These are phyloP conservation scores for Vanderwaltozyma tropicalis DNA, from an alignment of 805 yeast genomes.

Conservation along the genomic window DNA sequence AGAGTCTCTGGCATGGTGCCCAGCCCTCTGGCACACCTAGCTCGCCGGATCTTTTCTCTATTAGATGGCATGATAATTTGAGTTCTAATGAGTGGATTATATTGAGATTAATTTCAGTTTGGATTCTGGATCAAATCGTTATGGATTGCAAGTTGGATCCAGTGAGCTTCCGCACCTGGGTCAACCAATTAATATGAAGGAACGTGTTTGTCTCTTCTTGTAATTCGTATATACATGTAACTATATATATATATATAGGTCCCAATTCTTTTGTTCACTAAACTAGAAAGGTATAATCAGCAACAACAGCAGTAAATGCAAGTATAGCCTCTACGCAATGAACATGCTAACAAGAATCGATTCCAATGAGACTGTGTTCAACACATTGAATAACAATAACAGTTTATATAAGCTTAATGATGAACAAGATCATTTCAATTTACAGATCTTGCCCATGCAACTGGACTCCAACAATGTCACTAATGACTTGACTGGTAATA, in stretches of 20 bases:
- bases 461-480: constrained; percentile 2
- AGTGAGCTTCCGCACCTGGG: too few species aligned
- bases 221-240: not conserved
- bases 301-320: not conserved
- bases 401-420: not conserved
- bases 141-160: too few species aligned
- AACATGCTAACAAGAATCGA: not conserved
- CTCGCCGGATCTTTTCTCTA: too few species aligned
- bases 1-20: too few species aligned
- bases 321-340: not conserved
- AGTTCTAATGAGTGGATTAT: too few species aligned
- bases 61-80: too few species aligned
- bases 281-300: not conserved
- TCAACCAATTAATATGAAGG: too few species aligned
- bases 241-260: not conserved
- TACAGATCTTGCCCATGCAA: constrained; percentile 3
- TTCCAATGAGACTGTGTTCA: constrained; percentile 1
- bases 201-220: too few species aligned
- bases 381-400: not conserved
- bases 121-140: too few species aligned
- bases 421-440: constrained; percentile 1
- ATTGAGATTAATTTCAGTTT: too few species aligned
- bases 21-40: too few species aligned
- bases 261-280: not conserved
- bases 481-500: constrained; percentile 25